Conservation (phyloP, 306 rosid species). For the Luffa acutangula region DNA sequence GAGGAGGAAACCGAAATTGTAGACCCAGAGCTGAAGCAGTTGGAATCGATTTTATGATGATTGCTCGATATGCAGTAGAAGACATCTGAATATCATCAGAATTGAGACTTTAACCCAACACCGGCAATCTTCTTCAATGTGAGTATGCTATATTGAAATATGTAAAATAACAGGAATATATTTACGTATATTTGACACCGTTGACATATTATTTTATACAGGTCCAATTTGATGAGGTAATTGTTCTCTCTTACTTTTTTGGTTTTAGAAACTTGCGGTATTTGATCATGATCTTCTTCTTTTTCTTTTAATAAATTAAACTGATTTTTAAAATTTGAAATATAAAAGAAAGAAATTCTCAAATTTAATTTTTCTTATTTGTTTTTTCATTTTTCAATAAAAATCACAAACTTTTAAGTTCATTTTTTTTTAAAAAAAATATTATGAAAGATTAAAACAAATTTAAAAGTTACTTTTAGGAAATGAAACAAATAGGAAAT, state of each 20-base stretch:
- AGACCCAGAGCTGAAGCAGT: slow-evolving; percentile 57
- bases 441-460: background rate
- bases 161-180: background rate
- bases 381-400: background rate
- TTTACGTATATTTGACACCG: background rate
- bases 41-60: slow-evolving; percentile 58
- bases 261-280: background rate
- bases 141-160: background rate
- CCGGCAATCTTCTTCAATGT: background rate
- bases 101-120: background rate
- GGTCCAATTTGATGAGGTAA: background rate
- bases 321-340: background rate
- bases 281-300: background rate
- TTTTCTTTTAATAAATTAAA: background rate
- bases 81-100: background rate
- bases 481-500: too few species aligned
- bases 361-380: too few species aligned
- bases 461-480: too few species aligned
- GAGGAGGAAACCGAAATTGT: slow-evolving; percentile 28
- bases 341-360: background rate
- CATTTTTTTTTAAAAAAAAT: background rate
- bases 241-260: background rate
- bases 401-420: background rate
- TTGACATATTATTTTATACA: background rate
- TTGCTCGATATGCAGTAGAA: background rate